These are phyloP conservation scores for Alternaria panax DNA, from an alignment of 2,329 filamentous ascomycete genomes.

Conservation along the genomic window DNA sequence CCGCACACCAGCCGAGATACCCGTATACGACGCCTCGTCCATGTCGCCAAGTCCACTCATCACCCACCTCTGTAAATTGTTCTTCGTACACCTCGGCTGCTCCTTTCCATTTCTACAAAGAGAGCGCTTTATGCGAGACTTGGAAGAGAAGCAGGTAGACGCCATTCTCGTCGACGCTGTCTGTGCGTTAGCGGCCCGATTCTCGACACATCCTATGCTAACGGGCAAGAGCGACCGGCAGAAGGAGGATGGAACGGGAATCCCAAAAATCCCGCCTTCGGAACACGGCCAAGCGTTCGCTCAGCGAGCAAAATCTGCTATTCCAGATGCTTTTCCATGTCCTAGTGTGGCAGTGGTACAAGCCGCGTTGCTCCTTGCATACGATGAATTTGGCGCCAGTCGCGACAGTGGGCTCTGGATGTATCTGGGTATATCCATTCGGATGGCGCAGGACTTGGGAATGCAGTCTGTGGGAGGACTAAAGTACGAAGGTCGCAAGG, in stretches of 20 bases:
- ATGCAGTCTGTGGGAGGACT: conserved; percentile 83
- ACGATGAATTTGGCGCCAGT: conserved; percentile 87
- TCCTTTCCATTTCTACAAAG: conserved; percentile 84
- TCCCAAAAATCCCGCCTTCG: conserved; percentile 54
- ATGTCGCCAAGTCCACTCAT: conserved; percentile 78
- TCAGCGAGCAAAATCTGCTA: conserved; percentile 80
- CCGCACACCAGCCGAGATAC: conserved; percentile 57
- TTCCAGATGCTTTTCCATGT: conserved; percentile 82
- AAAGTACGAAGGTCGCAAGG: conserved; percentile 62
- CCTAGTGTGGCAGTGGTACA: conserved; percentile 85
- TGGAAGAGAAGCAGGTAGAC: conserved; percentile 82
- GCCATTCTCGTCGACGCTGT: conserved; percentile 87
- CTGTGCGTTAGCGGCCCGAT: conserved; percentile 81
- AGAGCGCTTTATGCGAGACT: conserved; percentile 74
- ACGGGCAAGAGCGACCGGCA: conserved; percentile 59
- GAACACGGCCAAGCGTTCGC: conserved; percentile 81
- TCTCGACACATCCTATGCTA: conserved; percentile 69
- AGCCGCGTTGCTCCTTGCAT: conserved; percentile 82
- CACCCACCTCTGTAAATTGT: conserved; percentile 77
- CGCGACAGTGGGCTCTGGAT: conserved; percentile 93
- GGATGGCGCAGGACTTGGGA: conserved; percentile 81
- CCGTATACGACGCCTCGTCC: conserved; percentile 79
- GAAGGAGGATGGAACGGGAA: conserved; percentile 38
- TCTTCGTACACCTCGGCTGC: conserved; percentile 83
- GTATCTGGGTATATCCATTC: conserved; percentile 87